Conservation (phyloP, 331 rosid species). For the Acacia pycnantha region DNA sequence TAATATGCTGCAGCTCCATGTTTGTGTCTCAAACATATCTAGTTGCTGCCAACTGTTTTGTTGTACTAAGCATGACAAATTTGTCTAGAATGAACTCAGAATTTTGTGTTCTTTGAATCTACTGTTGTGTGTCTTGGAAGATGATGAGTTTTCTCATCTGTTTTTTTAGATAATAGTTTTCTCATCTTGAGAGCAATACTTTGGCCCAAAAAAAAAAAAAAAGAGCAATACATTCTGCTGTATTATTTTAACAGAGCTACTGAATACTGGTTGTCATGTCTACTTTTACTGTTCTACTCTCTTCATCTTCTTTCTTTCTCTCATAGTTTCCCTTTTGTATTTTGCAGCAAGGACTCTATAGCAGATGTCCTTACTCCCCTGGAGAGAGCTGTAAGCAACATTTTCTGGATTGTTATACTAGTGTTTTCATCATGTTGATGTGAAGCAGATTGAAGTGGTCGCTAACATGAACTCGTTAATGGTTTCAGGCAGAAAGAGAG, state of each 20-base stretch:
- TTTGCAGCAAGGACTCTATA: conserved; percentile 66
- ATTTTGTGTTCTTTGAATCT: neutral
- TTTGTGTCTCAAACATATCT: neutral
- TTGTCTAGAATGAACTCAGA: neutral
- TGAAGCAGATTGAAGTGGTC: conserved; percentile 15
- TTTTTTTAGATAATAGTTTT: neutral
- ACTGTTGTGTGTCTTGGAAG: neutral
- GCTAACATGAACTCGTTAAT: neutral
- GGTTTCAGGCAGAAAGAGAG: conserved; percentile 93
- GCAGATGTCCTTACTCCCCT: conserved; percentile 78
- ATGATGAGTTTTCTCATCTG: neutral
- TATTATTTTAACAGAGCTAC: conserved; percentile 16
- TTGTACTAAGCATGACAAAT: neutral
- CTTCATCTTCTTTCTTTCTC: conserved; percentile 13
- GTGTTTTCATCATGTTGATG: conserved; percentile 22
- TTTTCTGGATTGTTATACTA: conserved; percentile 3
- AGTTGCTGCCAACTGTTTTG: neutral
- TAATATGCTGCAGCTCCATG: neutral
- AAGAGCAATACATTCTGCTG: neutral
- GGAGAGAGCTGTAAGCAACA: conserved; percentile 90
- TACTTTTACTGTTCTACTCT: conserved; percentile 18
- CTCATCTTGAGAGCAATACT: neutral
- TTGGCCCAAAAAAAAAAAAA: too few species aligned
- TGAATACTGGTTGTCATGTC: conserved; percentile 22
- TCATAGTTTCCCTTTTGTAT: conserved; percentile 56